Evolutionary conservation across 78 protist species (phyloP).

Genomic region (Tieghemostelium lacteum): DNA sequence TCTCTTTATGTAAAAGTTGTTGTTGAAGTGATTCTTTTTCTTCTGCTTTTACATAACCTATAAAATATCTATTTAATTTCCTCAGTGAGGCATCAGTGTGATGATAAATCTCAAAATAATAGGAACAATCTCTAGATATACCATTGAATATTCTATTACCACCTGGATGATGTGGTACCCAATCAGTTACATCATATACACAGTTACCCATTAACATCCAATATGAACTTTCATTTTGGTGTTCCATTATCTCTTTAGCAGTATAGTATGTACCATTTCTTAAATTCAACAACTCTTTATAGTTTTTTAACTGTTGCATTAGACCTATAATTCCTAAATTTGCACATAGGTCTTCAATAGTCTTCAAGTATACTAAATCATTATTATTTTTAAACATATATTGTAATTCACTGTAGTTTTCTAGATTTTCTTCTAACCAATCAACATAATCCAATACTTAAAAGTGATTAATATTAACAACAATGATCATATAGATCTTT

Average conservation of each 20-base stretch:
- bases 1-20: background rate
- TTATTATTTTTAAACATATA: constrained; percentile 2
- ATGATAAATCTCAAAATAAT: constrained; percentile 36
- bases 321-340: background rate
- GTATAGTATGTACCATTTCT: constrained; percentile 16
- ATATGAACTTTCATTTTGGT: background rate
- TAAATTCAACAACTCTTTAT: background rate
- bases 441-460: constrained; percentile 31
- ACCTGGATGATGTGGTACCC: constrained; percentile 21
- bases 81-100: constrained; percentile 2
- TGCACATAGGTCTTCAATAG: background rate
- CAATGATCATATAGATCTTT: background rate
- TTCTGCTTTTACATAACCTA: constrained; percentile 18
- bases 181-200: constrained; percentile 34
- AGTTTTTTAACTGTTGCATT: constrained; percentile 1
- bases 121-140: constrained; percentile 11
- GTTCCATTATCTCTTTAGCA: constrained; percentile 1
- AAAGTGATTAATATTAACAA: background rate
- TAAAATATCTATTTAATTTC: constrained; percentile 31
- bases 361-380: constrained; percentile 9
- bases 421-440: constrained; percentile 15
- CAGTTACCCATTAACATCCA: constrained; percentile 34
- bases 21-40: background rate
- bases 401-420: constrained; percentile 2
- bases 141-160: constrained; percentile 20